These are phyloP conservation scores for Datisca glomerata DNA, from an alignment of 306 rosid species.

Conservation along the genomic window DNA sequence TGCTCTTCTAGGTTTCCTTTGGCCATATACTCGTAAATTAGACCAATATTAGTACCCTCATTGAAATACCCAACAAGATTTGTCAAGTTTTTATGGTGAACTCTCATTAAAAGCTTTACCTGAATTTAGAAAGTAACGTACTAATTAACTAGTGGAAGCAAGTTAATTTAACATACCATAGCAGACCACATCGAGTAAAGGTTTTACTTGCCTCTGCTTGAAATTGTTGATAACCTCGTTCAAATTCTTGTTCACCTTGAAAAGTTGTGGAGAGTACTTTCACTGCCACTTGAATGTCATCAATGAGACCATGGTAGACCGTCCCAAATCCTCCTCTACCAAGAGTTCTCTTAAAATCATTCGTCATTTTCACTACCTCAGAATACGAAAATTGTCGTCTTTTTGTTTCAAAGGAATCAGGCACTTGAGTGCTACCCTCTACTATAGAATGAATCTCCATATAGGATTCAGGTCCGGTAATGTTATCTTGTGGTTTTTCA, in stretches of 20 bases:
- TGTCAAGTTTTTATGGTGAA: slow-evolving; percentile 41
- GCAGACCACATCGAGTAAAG: not conserved
- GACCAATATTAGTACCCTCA: slow-evolving; percentile 18
- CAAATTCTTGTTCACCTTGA: too few species aligned
- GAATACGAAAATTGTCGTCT: slow-evolving; percentile 16
- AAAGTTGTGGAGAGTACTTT: slow-evolving; percentile 34
- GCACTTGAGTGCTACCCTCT: not conserved
- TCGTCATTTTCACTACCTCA: slow-evolving; percentile 19
- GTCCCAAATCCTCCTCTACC: slow-evolving; percentile 48
- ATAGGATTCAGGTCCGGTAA: not conserved
- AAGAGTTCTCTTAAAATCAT: slow-evolving; percentile 19
- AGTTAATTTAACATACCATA: not conserved
- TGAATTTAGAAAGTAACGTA: slow-evolving; percentile 3
- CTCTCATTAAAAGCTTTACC: slow-evolving; percentile 27
- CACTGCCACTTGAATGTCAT: slow-evolving; percentile 38
- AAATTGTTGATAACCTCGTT: slow-evolving; percentile 32
- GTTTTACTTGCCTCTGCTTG: slow-evolving; percentile 33
- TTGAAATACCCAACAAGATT: slow-evolving; percentile 29
- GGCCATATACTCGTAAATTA: slow-evolving; percentile 22
- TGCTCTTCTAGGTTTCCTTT: slow-evolving; percentile 22
- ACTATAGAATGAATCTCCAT: not conserved
- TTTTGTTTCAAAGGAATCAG: slow-evolving; percentile 8
- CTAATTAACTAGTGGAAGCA: not conserved
- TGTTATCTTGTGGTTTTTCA: not conserved
- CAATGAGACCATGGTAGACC: slow-evolving; percentile 23